phyloP scores from a whole-genome alignment of 2,329 filamentous ascomycete genomes.

The Blumeriella jaapii region DNA sequence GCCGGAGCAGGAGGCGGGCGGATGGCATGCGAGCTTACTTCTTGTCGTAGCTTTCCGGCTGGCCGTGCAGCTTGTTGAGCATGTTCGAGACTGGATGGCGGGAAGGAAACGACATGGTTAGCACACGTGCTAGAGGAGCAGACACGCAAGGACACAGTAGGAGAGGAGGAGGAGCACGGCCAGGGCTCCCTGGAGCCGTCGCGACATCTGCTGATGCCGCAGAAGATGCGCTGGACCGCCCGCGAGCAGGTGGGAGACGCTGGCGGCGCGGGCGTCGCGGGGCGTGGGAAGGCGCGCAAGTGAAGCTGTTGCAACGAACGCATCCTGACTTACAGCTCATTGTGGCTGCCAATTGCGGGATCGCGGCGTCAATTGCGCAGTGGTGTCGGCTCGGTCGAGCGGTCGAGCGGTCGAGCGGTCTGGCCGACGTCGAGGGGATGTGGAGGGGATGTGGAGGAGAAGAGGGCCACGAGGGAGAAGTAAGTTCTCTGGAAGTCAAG shows the following conservation, averaged over 20 bases:
- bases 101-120: slow-evolving; percentile 7
- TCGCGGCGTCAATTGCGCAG: slow-evolving; percentile 9
- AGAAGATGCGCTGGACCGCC: too few relatives aligned
- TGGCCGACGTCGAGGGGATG: too few relatives aligned
- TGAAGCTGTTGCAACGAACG: too few relatives aligned
- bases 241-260: too few relatives aligned
- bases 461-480: too few relatives aligned
- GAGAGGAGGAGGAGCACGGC: slow-evolving; percentile 1
- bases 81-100: slow-evolving; percentile 60
- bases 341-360: slow-evolving; percentile 17
- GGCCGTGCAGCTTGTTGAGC: slow-evolving; percentile 91
- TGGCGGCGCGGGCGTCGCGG: background rate
- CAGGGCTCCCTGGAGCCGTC: background rate
- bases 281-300: slow-evolving; percentile 1
- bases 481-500: too few relatives aligned
- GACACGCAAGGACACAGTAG: slow-evolving; percentile 2
- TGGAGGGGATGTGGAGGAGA: too few relatives aligned
- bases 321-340: slow-evolving; percentile 29
- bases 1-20: too few relatives aligned
- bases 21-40: slow-evolving; percentile 50
- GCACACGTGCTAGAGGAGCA: slow-evolving; percentile 4
- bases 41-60: slow-evolving; percentile 97
- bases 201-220: slow-evolving; percentile 9
- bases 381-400: too few relatives aligned
- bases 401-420: too few relatives aligned